Evolutionary conservation across 2,329 filamentous ascomycete species (phyloP).

Genomic region (Fusarium pseudograminearum): DNA sequence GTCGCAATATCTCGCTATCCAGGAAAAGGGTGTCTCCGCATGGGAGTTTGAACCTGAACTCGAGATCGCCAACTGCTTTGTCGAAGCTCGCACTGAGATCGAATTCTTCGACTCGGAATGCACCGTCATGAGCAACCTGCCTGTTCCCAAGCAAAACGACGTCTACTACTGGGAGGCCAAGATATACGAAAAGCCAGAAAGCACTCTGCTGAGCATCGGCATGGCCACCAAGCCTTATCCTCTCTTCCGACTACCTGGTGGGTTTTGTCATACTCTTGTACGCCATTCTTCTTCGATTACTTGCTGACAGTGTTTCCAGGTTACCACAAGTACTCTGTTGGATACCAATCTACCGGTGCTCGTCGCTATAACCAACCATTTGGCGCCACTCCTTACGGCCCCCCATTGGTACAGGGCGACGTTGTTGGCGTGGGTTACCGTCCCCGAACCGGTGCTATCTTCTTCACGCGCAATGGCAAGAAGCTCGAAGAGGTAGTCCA

Average conservation of each 20-base stretch:
- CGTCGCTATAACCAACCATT: slow-evolving; percentile 96
- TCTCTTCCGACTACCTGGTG: slow-evolving; percentile 92
- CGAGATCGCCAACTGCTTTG: slow-evolving; percentile 98
- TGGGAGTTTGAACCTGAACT: slow-evolving; percentile 99
- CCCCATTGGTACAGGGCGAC: slow-evolving; percentile 89
- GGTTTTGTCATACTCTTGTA: slow-evolving; percentile 47
- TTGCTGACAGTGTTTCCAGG: slow-evolving; percentile 60
- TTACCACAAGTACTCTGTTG: slow-evolving; percentile 91
- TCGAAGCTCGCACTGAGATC: slow-evolving; percentile 95
- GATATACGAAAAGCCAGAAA: slow-evolving; percentile 96
- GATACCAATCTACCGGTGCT: slow-evolving; percentile 88
- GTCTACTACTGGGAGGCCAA: slow-evolving; percentile 99
- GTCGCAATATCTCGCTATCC: slow-evolving; percentile 96
- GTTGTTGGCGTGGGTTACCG: slow-evolving; percentile 96
- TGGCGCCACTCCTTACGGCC: slow-evolving; percentile 80
- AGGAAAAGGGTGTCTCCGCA: slow-evolving; percentile 99
- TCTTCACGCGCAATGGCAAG: slow-evolving; percentile 98
- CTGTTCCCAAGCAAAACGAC: slow-evolving; percentile 98
- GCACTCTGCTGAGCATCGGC: slow-evolving; percentile 87
- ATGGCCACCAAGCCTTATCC: slow-evolving; percentile 98
- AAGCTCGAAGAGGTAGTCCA: slow-evolving; percentile 95
- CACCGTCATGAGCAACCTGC: slow-evolving; percentile 95
- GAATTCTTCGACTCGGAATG: slow-evolving; percentile 99
- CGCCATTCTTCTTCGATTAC: slow-evolving; percentile 1
- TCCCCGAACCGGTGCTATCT: slow-evolving; percentile 92